Conservation (phyloP, 164 flowering plant species). For the Stephania yunnanensis region DNA sequence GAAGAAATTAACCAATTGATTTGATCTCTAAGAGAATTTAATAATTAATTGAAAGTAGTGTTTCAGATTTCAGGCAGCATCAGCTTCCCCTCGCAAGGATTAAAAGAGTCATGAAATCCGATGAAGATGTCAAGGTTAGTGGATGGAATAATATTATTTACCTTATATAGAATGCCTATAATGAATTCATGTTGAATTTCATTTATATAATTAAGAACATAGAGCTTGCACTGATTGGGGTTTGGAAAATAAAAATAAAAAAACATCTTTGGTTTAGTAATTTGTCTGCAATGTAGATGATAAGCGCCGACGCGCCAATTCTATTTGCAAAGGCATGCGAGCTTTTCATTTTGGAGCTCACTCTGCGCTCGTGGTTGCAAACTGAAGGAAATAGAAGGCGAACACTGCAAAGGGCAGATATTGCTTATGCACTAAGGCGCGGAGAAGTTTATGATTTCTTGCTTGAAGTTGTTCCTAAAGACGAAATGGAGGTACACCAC, state of each 20-base stretch:
- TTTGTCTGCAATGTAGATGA: no score
- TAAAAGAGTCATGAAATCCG: constrained; percentile 24
- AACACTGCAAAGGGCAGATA: constrained; percentile 23
- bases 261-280: no score
- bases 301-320: constrained; percentile 25
- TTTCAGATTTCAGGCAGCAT: constrained; percentile 22
- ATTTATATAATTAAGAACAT: no score
- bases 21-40: no score
- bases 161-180: no score
- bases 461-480: constrained; percentile 14
- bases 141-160: neutral
- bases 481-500: neutral
- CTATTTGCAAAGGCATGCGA: constrained; percentile 26
- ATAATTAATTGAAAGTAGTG: no score
- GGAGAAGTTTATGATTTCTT: constrained; percentile 21
- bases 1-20: constrained; percentile 23
- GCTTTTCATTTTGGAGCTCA: constrained; percentile 25
- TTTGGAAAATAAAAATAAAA: no score
- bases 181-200: neutral
- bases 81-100: constrained; percentile 27
- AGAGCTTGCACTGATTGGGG: no score
- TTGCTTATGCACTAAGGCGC: constrained; percentile 12
- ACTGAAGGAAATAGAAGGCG: constrained; percentile 23
- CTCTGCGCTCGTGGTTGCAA: constrained; percentile 26
- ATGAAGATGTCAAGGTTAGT: constrained; percentile 24